These are phyloP conservation scores for Phytophthora rubi DNA, from an alignment of 352 stramenopile species.

Conservation along the genomic window DNA sequence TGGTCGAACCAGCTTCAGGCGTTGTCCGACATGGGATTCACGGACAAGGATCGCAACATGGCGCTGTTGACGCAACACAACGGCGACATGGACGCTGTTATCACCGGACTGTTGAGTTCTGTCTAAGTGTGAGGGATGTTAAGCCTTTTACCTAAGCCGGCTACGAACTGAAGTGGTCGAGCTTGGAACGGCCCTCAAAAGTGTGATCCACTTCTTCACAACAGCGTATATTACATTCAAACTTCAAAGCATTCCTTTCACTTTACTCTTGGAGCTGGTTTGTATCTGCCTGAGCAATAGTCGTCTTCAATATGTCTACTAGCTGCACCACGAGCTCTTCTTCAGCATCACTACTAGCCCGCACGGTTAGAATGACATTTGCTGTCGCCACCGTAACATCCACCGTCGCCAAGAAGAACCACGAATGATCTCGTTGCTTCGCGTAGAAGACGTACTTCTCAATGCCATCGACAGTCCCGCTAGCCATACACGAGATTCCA, in stretches of 20 bases:
- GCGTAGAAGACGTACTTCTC: constrained; percentile 84
- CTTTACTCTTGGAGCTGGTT: background rate
- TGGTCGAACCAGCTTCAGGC: constrained; percentile 55
- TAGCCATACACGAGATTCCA: constrained; percentile 75
- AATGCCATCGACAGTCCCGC: constrained; percentile 64
- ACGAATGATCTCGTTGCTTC: constrained; percentile 53
- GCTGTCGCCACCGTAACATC: constrained; percentile 51
- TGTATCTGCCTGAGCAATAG: constrained; percentile 16
- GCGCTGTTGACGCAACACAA: constrained; percentile 62
- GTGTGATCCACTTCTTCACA: constrained; percentile 11
- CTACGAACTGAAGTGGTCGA: constrained; percentile 17
- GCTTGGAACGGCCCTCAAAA: constrained; percentile 13
- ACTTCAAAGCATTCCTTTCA: constrained; percentile 14
- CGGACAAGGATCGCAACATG: constrained; percentile 59
- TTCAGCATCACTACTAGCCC: constrained; percentile 53
- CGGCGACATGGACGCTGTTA: constrained; percentile 71
- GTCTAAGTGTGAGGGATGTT: constrained; percentile 11
- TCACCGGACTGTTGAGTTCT: constrained; percentile 52
- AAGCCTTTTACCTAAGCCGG: constrained; percentile 1
- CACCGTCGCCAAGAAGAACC: constrained; percentile 65
- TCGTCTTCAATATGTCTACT: constrained; percentile 40
- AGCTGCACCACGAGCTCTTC: constrained; percentile 57
- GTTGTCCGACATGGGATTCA: constrained; percentile 78
- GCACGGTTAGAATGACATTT: constrained; percentile 49
- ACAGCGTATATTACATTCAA: constrained; percentile 44